A percentile compares a stretch with the other conserved stretches of the same genome.
Conservation (phyloP, 768 basidiomycete species). For the Boletus tylopilopsis region DNA sequence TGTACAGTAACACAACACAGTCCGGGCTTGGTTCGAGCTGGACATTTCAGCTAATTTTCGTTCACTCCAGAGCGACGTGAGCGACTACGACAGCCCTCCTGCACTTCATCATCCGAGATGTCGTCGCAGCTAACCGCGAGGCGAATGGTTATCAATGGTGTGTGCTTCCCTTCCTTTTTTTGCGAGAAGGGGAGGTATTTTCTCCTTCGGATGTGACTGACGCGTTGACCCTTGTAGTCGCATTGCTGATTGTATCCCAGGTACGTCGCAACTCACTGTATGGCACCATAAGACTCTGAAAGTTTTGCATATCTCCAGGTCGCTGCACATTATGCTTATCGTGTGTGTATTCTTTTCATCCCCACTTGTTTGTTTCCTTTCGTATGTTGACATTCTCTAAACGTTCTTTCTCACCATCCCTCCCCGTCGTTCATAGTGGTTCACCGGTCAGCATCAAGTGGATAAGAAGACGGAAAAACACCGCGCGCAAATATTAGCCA, state of each 20-base stretch:
- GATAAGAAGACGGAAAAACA: constrained; percentile 65
- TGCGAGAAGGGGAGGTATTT: neutral
- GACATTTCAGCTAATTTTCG: neutral
- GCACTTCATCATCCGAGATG: constrained; percentile 9
- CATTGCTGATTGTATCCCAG: constrained; percentile 49
- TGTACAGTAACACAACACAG: no score
- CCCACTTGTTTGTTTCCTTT: neutral
- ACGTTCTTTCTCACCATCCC: neutral
- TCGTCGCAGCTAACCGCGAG: constrained; percentile 35
- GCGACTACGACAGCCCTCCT: neutral
- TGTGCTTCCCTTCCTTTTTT: constrained; percentile 4
- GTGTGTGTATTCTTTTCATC: constrained; percentile 40
- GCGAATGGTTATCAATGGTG: constrained; percentile 45
- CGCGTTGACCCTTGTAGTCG: constrained; percentile 35
- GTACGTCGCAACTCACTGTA: no score
- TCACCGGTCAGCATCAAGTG: constrained; percentile 48
- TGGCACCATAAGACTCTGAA: no score
- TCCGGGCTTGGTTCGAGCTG: no score
- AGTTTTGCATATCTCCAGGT: constrained; percentile 42
- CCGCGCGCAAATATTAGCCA: constrained; percentile 65
- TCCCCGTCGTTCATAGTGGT: constrained; percentile 48
- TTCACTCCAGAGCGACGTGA: neutral
- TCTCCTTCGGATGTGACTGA: constrained; percentile 9
- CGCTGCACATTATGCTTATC: constrained; percentile 73
- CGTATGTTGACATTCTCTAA: neutral